Conservation (phyloP, 2,329 filamentous ascomycete species). For the Cyphellophora europaea region DNA sequence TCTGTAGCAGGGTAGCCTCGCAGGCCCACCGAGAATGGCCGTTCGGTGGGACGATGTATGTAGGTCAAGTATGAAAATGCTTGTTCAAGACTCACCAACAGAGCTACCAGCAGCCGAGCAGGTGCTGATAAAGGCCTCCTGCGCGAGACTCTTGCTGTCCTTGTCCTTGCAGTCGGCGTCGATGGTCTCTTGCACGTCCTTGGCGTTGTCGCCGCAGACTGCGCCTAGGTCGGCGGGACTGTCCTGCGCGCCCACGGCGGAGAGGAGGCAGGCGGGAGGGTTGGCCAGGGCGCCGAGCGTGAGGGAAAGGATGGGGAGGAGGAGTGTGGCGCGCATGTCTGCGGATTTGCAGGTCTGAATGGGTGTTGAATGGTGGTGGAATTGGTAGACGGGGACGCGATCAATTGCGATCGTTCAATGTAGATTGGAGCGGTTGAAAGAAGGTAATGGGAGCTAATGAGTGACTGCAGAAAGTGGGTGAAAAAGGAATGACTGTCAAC, state of each 20-base stretch:
- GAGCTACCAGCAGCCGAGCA: slow-evolving; percentile 30
- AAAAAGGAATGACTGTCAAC: slow-evolving; percentile 5
- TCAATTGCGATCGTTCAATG: too few relatives aligned
- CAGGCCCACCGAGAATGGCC: too few relatives aligned
- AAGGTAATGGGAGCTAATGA: too few relatives aligned
- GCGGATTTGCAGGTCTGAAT: too few relatives aligned
- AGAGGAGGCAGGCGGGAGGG: slow-evolving; percentile 42
- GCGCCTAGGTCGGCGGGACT: slow-evolving; percentile 29
- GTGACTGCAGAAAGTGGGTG: too few relatives aligned
- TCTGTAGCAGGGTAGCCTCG: too few relatives aligned
- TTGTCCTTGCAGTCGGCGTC: slow-evolving; percentile 25
- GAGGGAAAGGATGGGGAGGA: slow-evolving; percentile 37
- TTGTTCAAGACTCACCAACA: slow-evolving; percentile 32
- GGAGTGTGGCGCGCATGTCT: slow-evolving; percentile 18
- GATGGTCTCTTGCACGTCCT: slow-evolving; percentile 28
- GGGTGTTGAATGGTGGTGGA: too few relatives aligned
- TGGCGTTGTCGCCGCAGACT: slow-evolving; percentile 28
- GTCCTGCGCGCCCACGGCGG: slow-evolving; percentile 34
- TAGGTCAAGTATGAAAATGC: too few relatives aligned
- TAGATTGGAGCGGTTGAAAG: too few relatives aligned
- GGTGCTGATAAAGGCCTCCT: slow-evolving; percentile 29
- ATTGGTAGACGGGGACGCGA: too few relatives aligned
- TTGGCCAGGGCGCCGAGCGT: too few relatives aligned
- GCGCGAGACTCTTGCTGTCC: slow-evolving; percentile 21
- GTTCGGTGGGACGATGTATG: neutral